A percentile compares a stretch with the other conserved stretches of the same genome.
phyloP scores from a whole-genome alignment of 306 rosid genomes.

The Quercus rubra region DNA sequence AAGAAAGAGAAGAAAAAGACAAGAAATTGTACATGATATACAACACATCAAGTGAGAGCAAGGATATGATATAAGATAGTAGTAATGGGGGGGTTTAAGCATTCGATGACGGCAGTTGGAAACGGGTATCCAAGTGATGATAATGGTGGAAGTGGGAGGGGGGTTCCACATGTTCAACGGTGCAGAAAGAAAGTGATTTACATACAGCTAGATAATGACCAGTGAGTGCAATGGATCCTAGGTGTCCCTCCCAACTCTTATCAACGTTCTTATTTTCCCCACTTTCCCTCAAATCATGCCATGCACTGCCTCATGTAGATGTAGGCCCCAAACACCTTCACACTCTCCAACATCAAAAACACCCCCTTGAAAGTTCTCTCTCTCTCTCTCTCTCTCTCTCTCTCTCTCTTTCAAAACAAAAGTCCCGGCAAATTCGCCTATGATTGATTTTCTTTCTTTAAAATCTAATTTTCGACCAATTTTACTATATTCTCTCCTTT shows the following conservation, averaged over 20 bases:
- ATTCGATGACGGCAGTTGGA: background rate
- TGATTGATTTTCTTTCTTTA: conserved; percentile 13
- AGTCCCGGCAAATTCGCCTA: conserved; percentile 38
- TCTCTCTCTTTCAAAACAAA: background rate
- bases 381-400: background rate
- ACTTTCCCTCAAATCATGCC: background rate
- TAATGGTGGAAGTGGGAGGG: background rate
- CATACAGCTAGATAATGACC: background rate
- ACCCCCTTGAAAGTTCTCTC: background rate
- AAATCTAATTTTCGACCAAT: too few relatives aligned
- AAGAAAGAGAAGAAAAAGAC: too few relatives aligned
- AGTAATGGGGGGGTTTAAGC: background rate
- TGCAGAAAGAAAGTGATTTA: background rate
- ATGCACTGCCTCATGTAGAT: background rate
- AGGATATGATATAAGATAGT: background rate
- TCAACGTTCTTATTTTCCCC: background rate
- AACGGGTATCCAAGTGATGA: background rate
- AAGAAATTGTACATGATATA: too few relatives aligned
- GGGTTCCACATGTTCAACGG: conserved; percentile 1
- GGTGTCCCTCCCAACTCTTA: background rate
- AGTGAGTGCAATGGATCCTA: background rate
- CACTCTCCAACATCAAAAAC: background rate
- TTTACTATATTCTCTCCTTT: too few relatives aligned
- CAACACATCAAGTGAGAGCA: background rate
- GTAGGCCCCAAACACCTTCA: background rate